These are phyloP conservation scores for Domatiomyces catenatus DNA, from an alignment of 2,329 filamentous ascomycete species.

Conservation along the genomic window DNA sequence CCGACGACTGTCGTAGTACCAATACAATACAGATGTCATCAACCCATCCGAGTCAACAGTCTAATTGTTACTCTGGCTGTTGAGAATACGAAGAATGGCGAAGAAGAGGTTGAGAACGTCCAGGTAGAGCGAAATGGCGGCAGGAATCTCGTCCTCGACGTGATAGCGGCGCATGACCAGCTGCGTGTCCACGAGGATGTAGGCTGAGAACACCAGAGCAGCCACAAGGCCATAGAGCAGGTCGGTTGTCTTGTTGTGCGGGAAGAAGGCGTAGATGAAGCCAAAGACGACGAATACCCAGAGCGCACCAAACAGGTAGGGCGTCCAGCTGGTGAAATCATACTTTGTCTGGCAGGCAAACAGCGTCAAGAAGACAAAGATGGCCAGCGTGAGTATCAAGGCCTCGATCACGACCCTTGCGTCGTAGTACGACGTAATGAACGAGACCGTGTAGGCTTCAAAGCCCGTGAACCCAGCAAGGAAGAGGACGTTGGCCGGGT, in stretches of 20 bases:
- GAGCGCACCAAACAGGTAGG: conserved; percentile 77
- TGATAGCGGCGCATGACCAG: conserved; percentile 90
- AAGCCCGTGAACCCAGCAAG: conserved; percentile 75
- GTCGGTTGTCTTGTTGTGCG: conserved; percentile 64
- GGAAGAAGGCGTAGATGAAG: conserved; percentile 84
- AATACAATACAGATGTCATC: background rate
- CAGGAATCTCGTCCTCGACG: conserved; percentile 94
- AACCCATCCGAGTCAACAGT: background rate
- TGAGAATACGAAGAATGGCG: conserved; percentile 85
- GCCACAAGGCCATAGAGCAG: conserved; percentile 67
- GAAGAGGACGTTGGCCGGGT: conserved; percentile 89
- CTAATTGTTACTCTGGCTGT: conserved; percentile 89
- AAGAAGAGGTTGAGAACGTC: conserved; percentile 97
- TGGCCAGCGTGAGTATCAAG: conserved; percentile 61
- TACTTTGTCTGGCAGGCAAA: conserved; percentile 98
- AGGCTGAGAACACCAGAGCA: conserved; percentile 81
- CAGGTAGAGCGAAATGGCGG: conserved; percentile 84
- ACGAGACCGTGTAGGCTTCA: conserved; percentile 85
- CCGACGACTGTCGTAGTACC: background rate
- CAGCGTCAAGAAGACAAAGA: conserved; percentile 49
- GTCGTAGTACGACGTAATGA: conserved; percentile 83
- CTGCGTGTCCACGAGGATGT: conserved; percentile 94
- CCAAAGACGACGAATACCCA: conserved; percentile 88
- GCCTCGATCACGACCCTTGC: conserved; percentile 75
- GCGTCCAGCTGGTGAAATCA: conserved; percentile 95